phyloP scores from a whole-genome alignment of 495 filamentous ascomycete species.

The Lasiosphaeria ovina region DNA sequence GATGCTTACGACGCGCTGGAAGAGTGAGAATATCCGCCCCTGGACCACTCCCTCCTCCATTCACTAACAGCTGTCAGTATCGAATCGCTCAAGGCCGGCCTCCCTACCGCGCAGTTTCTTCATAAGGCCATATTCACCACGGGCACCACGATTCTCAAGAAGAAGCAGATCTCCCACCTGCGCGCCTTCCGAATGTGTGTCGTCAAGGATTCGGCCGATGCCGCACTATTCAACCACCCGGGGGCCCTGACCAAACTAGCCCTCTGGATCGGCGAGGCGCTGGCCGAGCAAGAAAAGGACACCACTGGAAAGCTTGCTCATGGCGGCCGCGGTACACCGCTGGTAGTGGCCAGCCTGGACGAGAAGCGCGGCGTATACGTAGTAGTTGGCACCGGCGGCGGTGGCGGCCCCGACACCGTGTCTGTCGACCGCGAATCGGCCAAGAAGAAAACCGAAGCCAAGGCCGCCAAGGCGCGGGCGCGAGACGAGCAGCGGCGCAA shows the following conservation, averaged over 20 bases:
- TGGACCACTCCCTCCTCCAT: slow-evolving; percentile 14
- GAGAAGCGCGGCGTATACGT: slow-evolving; percentile 86
- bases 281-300: slow-evolving; percentile 83
- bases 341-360: slow-evolving; percentile 87
- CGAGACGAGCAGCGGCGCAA: slow-evolving; percentile 58
- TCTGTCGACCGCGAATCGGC: slow-evolving; percentile 61
- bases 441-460: slow-evolving; percentile 57
- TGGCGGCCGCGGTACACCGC: slow-evolving; percentile 71
- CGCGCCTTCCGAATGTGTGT: slow-evolving; percentile 92
- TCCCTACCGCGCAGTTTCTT: slow-evolving; percentile 83
- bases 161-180: slow-evolving; percentile 88
- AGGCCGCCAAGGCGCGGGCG: slow-evolving; percentile 59
- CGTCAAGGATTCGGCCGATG: slow-evolving; percentile 91
- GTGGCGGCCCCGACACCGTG: slow-evolving; percentile 62
- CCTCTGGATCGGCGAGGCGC: slow-evolving; percentile 90
- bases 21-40: slow-evolving; percentile 46
- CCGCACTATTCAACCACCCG: slow-evolving; percentile 83
- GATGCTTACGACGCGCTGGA: slow-evolving; percentile 88
- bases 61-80: slow-evolving; percentile 43
- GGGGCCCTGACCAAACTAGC: slow-evolving; percentile 90
- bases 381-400: slow-evolving; percentile 83
- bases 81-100: slow-evolving; percentile 68
- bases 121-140: slow-evolving; percentile 92
- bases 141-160: slow-evolving; percentile 84
- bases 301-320: slow-evolving; percentile 63